Evolutionary conservation across 1,284 basidiomycete species (phyloP), one percentile per base, ranked within the genome.

Genomic region (Puccinia triticina): DNA sequence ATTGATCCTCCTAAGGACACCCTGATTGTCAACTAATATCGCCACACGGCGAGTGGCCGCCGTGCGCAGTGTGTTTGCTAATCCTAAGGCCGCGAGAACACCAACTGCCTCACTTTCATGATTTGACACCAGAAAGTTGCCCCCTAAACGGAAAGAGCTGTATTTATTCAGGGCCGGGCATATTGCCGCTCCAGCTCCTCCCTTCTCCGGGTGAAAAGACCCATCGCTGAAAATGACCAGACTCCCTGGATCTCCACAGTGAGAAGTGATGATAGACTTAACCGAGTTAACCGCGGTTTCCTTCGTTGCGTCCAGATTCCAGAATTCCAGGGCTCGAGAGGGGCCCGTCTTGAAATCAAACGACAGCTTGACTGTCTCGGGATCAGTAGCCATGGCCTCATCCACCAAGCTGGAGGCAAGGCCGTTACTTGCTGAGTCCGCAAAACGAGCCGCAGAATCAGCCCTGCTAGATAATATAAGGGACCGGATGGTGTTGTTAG

Each of bases 181-280:
- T 0, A 61, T 40, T 16, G 57, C 75, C 29, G 75, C 75, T 29
- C 53, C 75, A 11, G 34, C 75, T 46, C 75, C 75, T 43, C 75
- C 75, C n/a, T n/a, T n/a, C n/a, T n/a, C n/a, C n/a, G n/a, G n/a
- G n/a, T n/a, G n/a, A n/a, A n/a, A n/a, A n/a, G n/a, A n/a, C n/a
- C n/a, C n/a, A n/a, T n/a, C n/a, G n/a, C n/a, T n/a, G n/a, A n/a
- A n/a, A n/a, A n/a, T 75, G 26, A 37, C 14, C 26, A 40, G n/a
- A 29, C 48, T 26, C 29, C 3, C 21, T 40, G 50, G 74, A 2
- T 32, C 40, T 57, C 21, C 40, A 7, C 61, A 23, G 23, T 37
- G 12, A 26, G 11, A 2, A 32, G 26, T 32, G 32, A 43, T 40
- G 32, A 48, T 32, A 8, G 50, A 53, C n/a, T 34, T 43, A 37